Percentiles rank a stretch among this genome's conserved stretches.
These are phyloP conservation scores for Rhizopogon vesiculosus DNA, from an alignment of 768 basidiomycete genomes.

Conservation along the genomic window DNA sequence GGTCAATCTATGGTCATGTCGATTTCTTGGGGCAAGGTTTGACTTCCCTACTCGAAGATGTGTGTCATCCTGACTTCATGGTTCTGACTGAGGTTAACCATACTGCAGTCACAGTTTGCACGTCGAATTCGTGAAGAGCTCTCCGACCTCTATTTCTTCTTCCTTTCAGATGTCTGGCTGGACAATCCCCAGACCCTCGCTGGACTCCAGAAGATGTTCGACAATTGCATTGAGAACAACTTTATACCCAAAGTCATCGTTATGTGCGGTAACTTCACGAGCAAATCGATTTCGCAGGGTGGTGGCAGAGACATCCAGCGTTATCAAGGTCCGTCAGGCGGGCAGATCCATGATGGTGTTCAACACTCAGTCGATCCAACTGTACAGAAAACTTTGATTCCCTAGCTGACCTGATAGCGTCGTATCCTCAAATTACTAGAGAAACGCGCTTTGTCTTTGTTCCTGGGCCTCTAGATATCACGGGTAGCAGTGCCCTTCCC, in stretches of 20 bases:
- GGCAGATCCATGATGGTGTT: background rate
- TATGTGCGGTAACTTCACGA: slow-evolving; percentile 94
- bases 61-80: slow-evolving; percentile 30
- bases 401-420: slow-evolving; percentile 78
- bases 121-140: slow-evolving; percentile 64
- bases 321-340: slow-evolving; percentile 66
- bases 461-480: slow-evolving; percentile 90
- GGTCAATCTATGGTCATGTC: slow-evolving; percentile 92
- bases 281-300: slow-evolving; percentile 73
- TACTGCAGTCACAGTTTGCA: slow-evolving; percentile 51
- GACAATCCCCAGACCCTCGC: slow-evolving; percentile 81
- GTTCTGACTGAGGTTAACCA: background rate
- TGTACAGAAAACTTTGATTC: slow-evolving; percentile 80
- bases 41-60: slow-evolving; percentile 88
- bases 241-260: slow-evolving; percentile 89
- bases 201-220: slow-evolving; percentile 82
- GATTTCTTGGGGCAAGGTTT: slow-evolving; percentile 97
- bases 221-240: slow-evolving; percentile 81
- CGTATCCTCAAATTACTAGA: slow-evolving; percentile 73
- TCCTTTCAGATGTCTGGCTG: slow-evolving; percentile 94
- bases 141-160: slow-evolving; percentile 80
- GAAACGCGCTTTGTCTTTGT: slow-evolving; percentile 90
- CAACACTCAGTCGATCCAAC: slow-evolving; percentile 1
- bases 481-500: slow-evolving; percentile 76
- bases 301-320: slow-evolving; percentile 72